These are phyloP conservation scores for Aspergillus sclerotiicarbonarius DNA, from an alignment of 495 filamentous ascomycete species.

Conservation along the genomic window DNA sequence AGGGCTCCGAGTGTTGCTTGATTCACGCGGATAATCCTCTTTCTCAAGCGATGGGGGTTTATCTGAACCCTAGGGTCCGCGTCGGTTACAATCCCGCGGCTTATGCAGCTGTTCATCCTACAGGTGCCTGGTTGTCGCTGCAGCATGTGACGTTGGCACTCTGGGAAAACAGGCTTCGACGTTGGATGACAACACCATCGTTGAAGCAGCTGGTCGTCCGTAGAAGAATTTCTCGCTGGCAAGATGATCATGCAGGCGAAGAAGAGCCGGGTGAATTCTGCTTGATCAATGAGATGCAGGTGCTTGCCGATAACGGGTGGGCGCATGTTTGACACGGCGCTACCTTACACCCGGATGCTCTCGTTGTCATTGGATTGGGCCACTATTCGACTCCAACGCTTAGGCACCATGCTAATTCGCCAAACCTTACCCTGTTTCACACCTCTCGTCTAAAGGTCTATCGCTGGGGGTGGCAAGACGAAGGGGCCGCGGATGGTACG, in stretches of 20 bases:
- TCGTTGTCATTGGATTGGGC: too few species aligned
- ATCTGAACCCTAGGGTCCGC: constrained; percentile 73
- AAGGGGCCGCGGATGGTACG: too few species aligned
- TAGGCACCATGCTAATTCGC: too few species aligned
- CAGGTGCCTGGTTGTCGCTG: constrained; percentile 37
- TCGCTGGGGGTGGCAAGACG: too few species aligned
- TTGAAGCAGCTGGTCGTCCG: constrained; percentile 10
- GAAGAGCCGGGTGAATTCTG: constrained; percentile 62
- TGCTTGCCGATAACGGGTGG: constrained; percentile 73
- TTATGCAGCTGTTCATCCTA: constrained; percentile 53
- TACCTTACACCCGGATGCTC: too few species aligned
- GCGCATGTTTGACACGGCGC: too few species aligned
- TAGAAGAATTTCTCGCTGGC: background rate
- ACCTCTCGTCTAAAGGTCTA: too few species aligned
- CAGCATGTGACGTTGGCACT: constrained; percentile 37
- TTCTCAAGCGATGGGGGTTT: constrained; percentile 58
- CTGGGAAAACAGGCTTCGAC: constrained; percentile 58
- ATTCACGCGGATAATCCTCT: constrained; percentile 73
- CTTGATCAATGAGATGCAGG: constrained; percentile 83
- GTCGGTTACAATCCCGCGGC: constrained; percentile 65
- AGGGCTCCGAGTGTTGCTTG: constrained; percentile 80
- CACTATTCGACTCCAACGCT: too few species aligned
- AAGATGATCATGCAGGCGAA: constrained; percentile 23
- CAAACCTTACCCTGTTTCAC: too few species aligned
- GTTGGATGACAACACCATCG: constrained; percentile 38